Evolutionary conservation across 352 stramenopile genomes (phyloP), one percentile per base, ranked within the genome.

Genomic region (Plasmopara halstedii): DNA sequence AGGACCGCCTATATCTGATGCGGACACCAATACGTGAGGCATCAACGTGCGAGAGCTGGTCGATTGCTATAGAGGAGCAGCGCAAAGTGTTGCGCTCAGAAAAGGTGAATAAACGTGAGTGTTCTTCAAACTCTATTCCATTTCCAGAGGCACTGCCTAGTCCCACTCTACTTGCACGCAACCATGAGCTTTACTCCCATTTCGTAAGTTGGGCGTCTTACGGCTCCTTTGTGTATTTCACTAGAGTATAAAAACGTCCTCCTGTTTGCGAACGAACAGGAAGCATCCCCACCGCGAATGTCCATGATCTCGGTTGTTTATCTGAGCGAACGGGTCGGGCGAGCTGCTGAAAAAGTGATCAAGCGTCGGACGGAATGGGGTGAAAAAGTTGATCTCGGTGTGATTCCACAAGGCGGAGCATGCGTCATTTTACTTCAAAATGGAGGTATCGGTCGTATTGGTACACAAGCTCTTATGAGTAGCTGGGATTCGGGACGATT

Each of bases 31-130:
- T 85, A 48, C 63, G 56, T 6, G 72, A 88, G 50, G 73, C 74
- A n/a, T 86, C 75, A 40, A 86, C 80, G 40, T 88, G 77, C 39
- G 76, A 88, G 53, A 87, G 73, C 64, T 91, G 80, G 80, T 87
- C 78, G 7, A 86, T 87, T 40, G 74, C 73, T 22, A 85, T 91
- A 47, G 76, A 88, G 44, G 73, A 88, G 53, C 80, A 91, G 58
- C 77, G 80, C 58, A 87, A 91, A 46, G 70, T 76, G 22, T 40
- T 86, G 22, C 64, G 62, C 6, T 66, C 62, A 8, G 67, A 82
- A 45, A 66, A 70, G 36, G 48, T 48, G 8, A 67, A 77, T 42
- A 69, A 83, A 67, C 67, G 60, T 75, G 71, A 80, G 67, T 77
- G 45, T 23, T 25, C 33, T 19, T 58, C 58, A 15, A 51, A 25